phyloP scores from a whole-genome alignment of 441 rosid species.

The Gossypium trilobum region DNA sequence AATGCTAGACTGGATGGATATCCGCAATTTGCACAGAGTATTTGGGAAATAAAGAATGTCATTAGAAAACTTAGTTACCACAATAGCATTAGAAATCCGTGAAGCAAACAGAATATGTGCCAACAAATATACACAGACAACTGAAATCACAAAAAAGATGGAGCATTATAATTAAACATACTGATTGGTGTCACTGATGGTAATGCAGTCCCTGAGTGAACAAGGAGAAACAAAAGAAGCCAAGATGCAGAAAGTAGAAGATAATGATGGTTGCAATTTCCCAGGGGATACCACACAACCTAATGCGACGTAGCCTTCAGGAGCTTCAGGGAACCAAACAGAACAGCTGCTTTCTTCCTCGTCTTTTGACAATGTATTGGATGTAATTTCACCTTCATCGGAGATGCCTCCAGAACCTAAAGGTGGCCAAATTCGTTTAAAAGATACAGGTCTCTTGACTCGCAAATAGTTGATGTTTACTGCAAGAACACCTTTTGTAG shows the following conservation, averaged over 20 bases:
- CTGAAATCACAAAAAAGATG: conserved; percentile 4
- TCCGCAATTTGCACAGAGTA: conserved; percentile 33
- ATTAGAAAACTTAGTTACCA: neutral
- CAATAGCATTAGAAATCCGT: neutral
- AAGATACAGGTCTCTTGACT: conserved; percentile 76
- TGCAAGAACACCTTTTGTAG: conserved; percentile 83
- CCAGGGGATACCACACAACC: conserved; percentile 80
- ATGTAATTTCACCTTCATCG: conserved; percentile 21
- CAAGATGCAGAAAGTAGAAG: conserved; percentile 71
- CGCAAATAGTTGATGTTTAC: conserved; percentile 69
- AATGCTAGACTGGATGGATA: conserved; percentile 54
- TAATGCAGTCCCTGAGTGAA: conserved; percentile 74
- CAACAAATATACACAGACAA: neutral
- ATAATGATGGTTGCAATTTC: conserved; percentile 50
- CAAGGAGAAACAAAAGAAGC: conserved; percentile 79
- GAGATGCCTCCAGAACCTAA: conserved; percentile 33
- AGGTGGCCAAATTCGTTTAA: conserved; percentile 67
- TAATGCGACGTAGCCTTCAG: conserved; percentile 77
- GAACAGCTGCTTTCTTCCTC: conserved; percentile 40
- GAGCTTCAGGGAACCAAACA: conserved; percentile 96
- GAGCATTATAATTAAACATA: conserved; percentile 31
- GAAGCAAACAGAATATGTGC: neutral
- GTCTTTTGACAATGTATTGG: conserved; percentile 17
- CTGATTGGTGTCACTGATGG: conserved; percentile 49
- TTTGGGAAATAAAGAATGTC: neutral